A percentile compares a stretch with the other conserved stretches of the same genome.
Evolutionary conservation across 257 asterid species (phyloP).

Genomic region (Marsdenia floribunda): DNA sequence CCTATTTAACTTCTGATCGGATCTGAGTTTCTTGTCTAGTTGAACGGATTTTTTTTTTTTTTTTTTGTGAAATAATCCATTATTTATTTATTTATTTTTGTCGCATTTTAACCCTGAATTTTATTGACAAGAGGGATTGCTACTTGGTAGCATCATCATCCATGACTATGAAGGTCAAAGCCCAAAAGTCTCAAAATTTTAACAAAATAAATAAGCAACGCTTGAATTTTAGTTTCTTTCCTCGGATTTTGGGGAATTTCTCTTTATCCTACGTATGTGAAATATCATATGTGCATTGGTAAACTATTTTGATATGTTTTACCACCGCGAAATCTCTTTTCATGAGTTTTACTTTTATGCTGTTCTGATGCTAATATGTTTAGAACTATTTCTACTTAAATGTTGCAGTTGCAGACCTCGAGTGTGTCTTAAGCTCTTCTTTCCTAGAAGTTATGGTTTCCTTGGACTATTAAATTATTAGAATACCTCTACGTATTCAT

Average conservation of each 20-base stretch:
- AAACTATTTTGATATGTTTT: background rate
- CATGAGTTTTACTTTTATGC: background rate
- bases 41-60: background rate
- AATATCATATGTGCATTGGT: background rate
- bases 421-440: background rate
- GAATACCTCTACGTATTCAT: background rate
- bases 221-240: background rate
- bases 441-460: background rate
- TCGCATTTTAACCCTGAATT: background rate
- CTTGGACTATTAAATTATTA: background rate
- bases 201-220: too few species aligned
- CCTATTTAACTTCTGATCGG: background rate
- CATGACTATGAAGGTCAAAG: too few species aligned
- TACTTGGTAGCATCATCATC: too few species aligned
- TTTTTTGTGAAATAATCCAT: background rate
- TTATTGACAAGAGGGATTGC: too few species aligned
- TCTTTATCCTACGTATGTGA: background rate
- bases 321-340: background rate
- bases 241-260: background rate
- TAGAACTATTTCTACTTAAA: background rate
- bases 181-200: too few species aligned
- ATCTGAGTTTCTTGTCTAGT: conserved; percentile 3
- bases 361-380: background rate
- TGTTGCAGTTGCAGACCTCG: background rate
- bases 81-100: background rate